Evolutionary conservation across 768 basidiomycete species (phyloP), one percentile per base, ranked within the genome.

Genomic region (Hysterangium stoloniferum): DNA sequence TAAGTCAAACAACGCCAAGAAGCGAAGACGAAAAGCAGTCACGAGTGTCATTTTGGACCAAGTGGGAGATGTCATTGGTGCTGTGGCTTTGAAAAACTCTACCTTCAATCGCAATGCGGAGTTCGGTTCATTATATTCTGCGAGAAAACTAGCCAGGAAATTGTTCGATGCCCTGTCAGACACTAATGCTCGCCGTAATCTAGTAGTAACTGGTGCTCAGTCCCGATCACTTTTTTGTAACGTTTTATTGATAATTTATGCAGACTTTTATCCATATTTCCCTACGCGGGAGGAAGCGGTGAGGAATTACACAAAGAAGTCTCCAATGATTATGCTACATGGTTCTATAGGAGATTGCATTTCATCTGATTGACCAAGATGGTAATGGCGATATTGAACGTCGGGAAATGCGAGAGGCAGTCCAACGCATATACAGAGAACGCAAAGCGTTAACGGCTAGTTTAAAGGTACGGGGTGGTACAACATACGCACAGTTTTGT

Each of bases 181-280:
- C 44, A 77, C 78, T 2, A 68, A 72, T 53, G 82, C 83, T 13
- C 72, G 77, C 28, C 67, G 83, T 48, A 69, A 74, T 65, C 71
- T 88, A 24, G 50, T 82, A 31, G 82, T 86, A 11, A 80, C 85
- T 59, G 84, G 84, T 80, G 45, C 46, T 15, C 11, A 43, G 22
- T 7, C 11, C 28, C 11, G n/a, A 15, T 31, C 52, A 17, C 36
- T 29, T 42, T 24, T 29, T 31, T 41, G 22, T 33, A n/a, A 44
- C 44, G 8, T 19, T 47, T 46, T 17, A 22, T 53, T 19, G 15
- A 50, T 22, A 48, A 5, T 44, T 53, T n/a, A 45, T 25, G 6
- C 52, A 86, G 86, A 89, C 59, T 89, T 89, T 60, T 70, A 78
- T 58, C 86, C 86, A 0, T 89, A 87, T 61, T 89, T 89, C 64